phyloP scores from a whole-genome alignment of 345 rosid genomes.

The Lumnitzera littorea region DNA sequence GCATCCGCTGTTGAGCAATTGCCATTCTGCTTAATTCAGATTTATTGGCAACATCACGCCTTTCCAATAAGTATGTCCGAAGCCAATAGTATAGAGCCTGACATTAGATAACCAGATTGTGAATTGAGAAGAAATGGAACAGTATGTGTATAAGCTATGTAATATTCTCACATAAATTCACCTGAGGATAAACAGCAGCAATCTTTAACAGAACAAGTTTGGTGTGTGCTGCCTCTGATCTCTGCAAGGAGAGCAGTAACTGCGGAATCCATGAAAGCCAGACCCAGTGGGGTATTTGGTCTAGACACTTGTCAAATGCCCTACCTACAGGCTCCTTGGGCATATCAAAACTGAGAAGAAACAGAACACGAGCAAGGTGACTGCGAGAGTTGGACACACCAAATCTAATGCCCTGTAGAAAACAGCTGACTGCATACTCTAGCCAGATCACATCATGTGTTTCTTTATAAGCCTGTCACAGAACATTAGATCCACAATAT shows the following conservation, averaged over 20 bases:
- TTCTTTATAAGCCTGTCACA: slow-evolving; percentile 76
- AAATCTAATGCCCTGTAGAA: slow-evolving; percentile 96
- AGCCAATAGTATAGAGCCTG: slow-evolving; percentile 99
- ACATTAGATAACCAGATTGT: slow-evolving; percentile 8
- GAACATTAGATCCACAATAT: slow-evolving; percentile 11
- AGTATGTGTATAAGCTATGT: not conserved
- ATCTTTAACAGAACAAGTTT: slow-evolving; percentile 88
- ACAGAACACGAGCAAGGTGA: slow-evolving; percentile 93
- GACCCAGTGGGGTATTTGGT: slow-evolving; percentile 96
- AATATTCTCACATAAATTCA: slow-evolving; percentile 8
- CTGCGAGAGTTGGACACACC: slow-evolving; percentile 94
- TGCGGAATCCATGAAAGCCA: slow-evolving; percentile 99
- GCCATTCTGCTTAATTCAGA: slow-evolving; percentile 71
- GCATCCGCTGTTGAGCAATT: slow-evolving; percentile 93
- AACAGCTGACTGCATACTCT: slow-evolving; percentile 94
- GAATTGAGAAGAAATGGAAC: not conserved
- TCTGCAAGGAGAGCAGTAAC: slow-evolving; percentile 88
- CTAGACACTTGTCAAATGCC: slow-evolving; percentile 86
- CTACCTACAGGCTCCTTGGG: slow-evolving; percentile 89
- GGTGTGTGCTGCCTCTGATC: slow-evolving; percentile 98
- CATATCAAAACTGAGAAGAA: slow-evolving; percentile 95
- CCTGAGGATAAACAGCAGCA: slow-evolving; percentile 94
- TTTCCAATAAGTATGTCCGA: slow-evolving; percentile 93
- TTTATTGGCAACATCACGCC: slow-evolving; percentile 95
- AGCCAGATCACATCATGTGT: slow-evolving; percentile 88